Base-by-base conservation (phyloP, 495 filamentous ascomycete species). In the Viridothelium virens region DNA sequence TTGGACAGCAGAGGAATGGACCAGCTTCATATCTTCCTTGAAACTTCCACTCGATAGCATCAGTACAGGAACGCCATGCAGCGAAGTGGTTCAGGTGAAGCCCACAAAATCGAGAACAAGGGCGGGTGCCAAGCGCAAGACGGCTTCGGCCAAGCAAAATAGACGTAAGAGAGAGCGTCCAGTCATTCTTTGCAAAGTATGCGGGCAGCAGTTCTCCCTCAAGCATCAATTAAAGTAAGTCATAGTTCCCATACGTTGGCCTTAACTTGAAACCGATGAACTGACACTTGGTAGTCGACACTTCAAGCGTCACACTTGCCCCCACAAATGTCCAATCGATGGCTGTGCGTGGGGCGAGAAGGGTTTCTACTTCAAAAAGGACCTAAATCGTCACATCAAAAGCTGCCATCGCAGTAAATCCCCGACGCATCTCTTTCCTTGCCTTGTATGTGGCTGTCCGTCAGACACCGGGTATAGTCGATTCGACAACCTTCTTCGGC, bases 141-240 rank as follows among this genome's bases (percentile, higher is more conserved):
- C 31, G 31, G 18, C 5, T 7, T 36, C 6, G 5, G 14, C 53
- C 7, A 59, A 59, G 3, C 18, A 14, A 34, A 34, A 14, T 4
- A 7, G 18, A 36, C 53, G 31, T 36, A 59, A 59, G 7, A 18
- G 1, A 59, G 3, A 14, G 31, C 6, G 14, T 10, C 3, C 3
- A 14, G 6, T 36, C 33, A 10, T 7, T 36, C 0, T 36, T 9
- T 59, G 53, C 31, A 0, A 36, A 7, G 18, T 7, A 2, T 59
- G 53, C 14, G 4, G 53, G 7, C 6, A 59, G 31, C 25, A 59
- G 9, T 59, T 59, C 31, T 59, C 53, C 6, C 53, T 34, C 36
- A 59, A 59, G 2, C 53, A 59, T 9, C 2, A 59, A 2, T 14
- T 59, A 59, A 59, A 59, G 53, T 59, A 59, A 59, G 53, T 34